These are phyloP conservation scores for grape (Vitis vinifera) DNA, from an alignment of 164 flowering plant genomes.

Conservation along the genomic window ASM3070453v1 NC_081808.1:11658501-11659000, in stretches of 20 bases:
- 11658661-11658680: conserved; percentile 38
- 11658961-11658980: conserved; percentile 78
- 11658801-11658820: conserved; percentile 23
- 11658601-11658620: neutral
- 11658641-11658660: conserved; percentile 32
- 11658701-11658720: conserved; percentile 32
- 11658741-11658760: conserved; percentile 24
- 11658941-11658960: conserved; percentile 56
- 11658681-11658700: conserved; percentile 40
- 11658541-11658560: neutral
- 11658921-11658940: conserved; percentile 59
- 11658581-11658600: conserved; percentile 6
- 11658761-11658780: conserved; percentile 12
- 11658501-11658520: neutral
- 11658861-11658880: conserved; percentile 26
- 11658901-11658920: conserved; percentile 42
- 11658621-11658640: neutral
- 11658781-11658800: conserved; percentile 21
- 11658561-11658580: neutral
- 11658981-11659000: conserved; percentile 88
- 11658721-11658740: conserved; percentile 28
- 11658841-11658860: conserved; percentile 29
- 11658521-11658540: neutral
- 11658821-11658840: conserved; percentile 27
- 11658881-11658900: conserved; percentile 16